A percentile compares a stretch with the other conserved stretches of the same genome.
Conservation (phyloP, 441 rosid species). For the Eruca vesicaria region DNA sequence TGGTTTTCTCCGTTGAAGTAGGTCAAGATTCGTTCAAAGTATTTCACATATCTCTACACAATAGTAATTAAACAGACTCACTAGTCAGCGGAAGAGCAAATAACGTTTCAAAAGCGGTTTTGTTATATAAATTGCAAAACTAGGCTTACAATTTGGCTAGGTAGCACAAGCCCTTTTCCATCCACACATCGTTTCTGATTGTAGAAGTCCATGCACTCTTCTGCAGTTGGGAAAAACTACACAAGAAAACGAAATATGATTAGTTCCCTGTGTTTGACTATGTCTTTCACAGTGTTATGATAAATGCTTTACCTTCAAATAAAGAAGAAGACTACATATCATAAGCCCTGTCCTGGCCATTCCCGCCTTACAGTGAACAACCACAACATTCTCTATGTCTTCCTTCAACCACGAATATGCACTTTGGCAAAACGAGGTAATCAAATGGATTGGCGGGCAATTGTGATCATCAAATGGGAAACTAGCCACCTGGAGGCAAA, state of each 20-base stretch:
- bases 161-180: constrained; percentile 94
- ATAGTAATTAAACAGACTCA: constrained; percentile 18
- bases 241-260: constrained; percentile 9
- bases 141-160: constrained; percentile 94
- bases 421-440: constrained; percentile 85
- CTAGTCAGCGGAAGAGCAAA: constrained; percentile 19
- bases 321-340: constrained; percentile 95
- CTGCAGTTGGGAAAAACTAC: constrained; percentile 98
- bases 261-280: neutral
- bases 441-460: constrained; percentile 91
- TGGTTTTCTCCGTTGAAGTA: constrained; percentile 90
- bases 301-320: constrained; percentile 58
- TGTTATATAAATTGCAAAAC: neutral
- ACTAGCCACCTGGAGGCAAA: constrained; percentile 76
- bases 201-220: constrained; percentile 94
- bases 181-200: constrained; percentile 97
- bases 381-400: constrained; percentile 98
- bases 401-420: constrained; percentile 97
- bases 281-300: neutral
- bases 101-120: neutral
- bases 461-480: constrained; percentile 99
- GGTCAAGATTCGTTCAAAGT: constrained; percentile 76
- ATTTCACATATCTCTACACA: constrained; percentile 91
- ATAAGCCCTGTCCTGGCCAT: constrained; percentile 99
- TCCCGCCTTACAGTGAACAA: constrained; percentile 98